Conservation (phyloP, 306 rosid species). For the Vigna mungo region DNA sequence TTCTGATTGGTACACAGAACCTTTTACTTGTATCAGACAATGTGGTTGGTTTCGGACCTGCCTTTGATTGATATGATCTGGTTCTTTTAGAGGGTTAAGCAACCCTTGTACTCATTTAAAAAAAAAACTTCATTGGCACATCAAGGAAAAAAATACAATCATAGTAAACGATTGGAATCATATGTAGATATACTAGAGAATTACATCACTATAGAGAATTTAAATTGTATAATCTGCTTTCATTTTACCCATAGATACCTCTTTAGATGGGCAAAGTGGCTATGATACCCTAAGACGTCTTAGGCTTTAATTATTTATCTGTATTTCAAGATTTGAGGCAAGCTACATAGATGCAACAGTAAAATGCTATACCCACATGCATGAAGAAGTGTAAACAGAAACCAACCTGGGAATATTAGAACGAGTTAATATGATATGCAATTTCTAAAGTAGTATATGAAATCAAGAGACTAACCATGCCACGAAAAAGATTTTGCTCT, state of each 20-base stretch:
- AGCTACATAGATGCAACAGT: slow-evolving; percentile 33
- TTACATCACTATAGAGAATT: background rate
- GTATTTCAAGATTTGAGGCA: slow-evolving; percentile 20
- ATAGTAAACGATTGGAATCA: slow-evolving; percentile 10
- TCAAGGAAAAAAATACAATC: background rate
- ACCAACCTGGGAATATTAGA: background rate
- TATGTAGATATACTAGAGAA: background rate
- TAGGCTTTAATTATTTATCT: background rate
- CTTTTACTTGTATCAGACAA: background rate
- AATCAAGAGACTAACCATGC: slow-evolving; percentile 73
- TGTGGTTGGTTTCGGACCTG: background rate
- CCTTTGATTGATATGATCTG: slow-evolving; percentile 1
- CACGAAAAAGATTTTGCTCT: slow-evolving; percentile 80
- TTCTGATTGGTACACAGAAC: background rate
- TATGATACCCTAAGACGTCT: background rate
- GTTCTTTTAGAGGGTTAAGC: background rate
- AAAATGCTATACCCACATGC: slow-evolving; percentile 1
- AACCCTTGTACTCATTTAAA: background rate
- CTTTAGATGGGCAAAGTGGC: slow-evolving; percentile 1
- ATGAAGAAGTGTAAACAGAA: slow-evolving; percentile 16
- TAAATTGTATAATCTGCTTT: background rate
- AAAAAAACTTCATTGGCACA: background rate
- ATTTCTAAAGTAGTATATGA: slow-evolving; percentile 35
- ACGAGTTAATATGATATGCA: slow-evolving; percentile 14
- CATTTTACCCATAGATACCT: background rate